Evolutionary conservation across 2,329 filamentous ascomycete genomes (phyloP), one percentile per base, ranked within the genome.

Genomic region (Colletotrichum aenigma): DNA sequence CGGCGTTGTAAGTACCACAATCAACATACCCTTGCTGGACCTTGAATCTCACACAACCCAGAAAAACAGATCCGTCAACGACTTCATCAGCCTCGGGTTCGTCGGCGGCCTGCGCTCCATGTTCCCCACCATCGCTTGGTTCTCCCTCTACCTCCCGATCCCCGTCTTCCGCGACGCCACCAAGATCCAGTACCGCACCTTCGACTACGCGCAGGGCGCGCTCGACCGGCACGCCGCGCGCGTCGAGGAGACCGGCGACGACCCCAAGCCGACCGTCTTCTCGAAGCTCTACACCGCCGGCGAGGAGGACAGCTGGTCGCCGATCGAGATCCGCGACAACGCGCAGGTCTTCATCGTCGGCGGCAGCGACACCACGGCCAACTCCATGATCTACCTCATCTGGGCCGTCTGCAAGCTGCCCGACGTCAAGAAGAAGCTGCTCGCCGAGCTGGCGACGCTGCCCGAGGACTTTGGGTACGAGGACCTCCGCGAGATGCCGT

Each of bases 291-390:
- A 71, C 68, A 68, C 43, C 7, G 72, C 75, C 6, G 72, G 68
- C 9, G 52, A 62, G 12, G 72, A 75, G 48, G 72, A 71, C 13
- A 32, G 26, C 21, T 71, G 72, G 66, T 62, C 60, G 12, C 58
- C 66, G 10, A 58, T 68, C 32, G 75, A 77, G 48, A 72, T 77
- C 58, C 75, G 72, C 12, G 72, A 75, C 58, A 71, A 77, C 34
- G 72, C 75, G 4, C 61, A 70, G 38, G 68, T 67, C 0, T 89
- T 88, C 77, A 90, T 91, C 67, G 76, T 88, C 8, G 89, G 88
- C 2, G 89, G 89, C 4, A 88, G 84, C 60, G 89, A 90, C 72
- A 91, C 89, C 0, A 90, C 89, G 0, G 86, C 89, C 4, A 84
- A 85, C 21, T 87, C 87, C 0, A 77, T 91, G 65, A 91, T 88